Conservation (phyloP, 2,329 filamentous ascomycete genomes). For the Penicillium hesseltinei region DNA sequence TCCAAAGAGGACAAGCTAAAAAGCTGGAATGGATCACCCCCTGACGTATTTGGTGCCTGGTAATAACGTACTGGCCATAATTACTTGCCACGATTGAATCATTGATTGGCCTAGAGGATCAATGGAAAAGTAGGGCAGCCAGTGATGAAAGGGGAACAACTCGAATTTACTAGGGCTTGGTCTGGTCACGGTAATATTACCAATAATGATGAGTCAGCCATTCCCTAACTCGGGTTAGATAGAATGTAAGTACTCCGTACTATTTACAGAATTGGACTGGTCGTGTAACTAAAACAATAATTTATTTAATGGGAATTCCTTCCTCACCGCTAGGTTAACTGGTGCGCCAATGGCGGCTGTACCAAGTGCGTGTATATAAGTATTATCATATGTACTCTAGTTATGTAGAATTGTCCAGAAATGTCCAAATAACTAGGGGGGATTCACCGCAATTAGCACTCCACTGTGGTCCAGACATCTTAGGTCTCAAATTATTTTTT, state of each 20-base stretch:
- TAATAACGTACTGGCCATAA: slow-evolving; percentile 8
- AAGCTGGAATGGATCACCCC: slow-evolving; percentile 25
- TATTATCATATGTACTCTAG: no score
- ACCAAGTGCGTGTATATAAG: background rate
- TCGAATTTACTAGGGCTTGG: background rate
- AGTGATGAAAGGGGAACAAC: slow-evolving; percentile 5
- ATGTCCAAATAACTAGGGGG: background rate
- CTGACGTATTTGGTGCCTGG: slow-evolving; percentile 28
- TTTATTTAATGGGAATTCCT: background rate
- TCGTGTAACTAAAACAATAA: background rate
- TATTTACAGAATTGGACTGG: slow-evolving; percentile 3
- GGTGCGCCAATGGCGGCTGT: slow-evolving; percentile 10
- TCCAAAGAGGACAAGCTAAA: slow-evolving; percentile 13
- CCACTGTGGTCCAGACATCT: slow-evolving; percentile 8
- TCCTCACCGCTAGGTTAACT: slow-evolving; percentile 5
- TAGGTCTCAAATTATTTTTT: slow-evolving; percentile 3
- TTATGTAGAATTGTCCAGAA: background rate
- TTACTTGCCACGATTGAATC: background rate
- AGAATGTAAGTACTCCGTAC: background rate
- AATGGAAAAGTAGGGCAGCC: slow-evolving; percentile 24
- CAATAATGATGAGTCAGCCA: slow-evolving; percentile 28
- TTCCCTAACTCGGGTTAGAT: slow-evolving; percentile 1
- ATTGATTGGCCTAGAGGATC: slow-evolving; percentile 13
- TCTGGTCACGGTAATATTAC: background rate
- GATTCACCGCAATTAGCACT: slow-evolving; percentile 8